Evolutionary conservation across 2,329 filamentous ascomycete species (phyloP), one percentile per base, ranked within the genome.

Genomic region (Daldinia sp.): DNA sequence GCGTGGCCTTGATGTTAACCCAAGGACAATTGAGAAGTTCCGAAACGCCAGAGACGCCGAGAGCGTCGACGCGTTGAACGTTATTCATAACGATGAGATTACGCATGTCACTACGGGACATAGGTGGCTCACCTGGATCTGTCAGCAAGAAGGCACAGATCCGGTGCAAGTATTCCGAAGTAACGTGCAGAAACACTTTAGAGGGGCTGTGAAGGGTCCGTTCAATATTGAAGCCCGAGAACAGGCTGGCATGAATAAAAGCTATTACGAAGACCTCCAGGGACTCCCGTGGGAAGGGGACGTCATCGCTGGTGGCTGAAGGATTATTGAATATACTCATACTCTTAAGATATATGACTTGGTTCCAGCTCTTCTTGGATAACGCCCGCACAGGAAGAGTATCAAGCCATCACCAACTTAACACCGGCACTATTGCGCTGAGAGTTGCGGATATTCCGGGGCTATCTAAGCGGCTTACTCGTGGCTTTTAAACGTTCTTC

Each of bases 81-180:
- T 84, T 23, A 84, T 84, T 35, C 82, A 84, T 58, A 83, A 83
- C 56, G 82, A 84, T 50, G 82, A 84, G 70, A 83, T 84, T 46
- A 84, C 82, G 0, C 82, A 84, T 68, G 82, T 84, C 20, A 84
- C 82, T 0, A 83, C 82, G 4, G 82, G 82, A 4, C 82, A 84
- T 65, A 74, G 82, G 37, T 84, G 82, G 82, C 63, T 84, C 42
- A 81, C 77, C 1, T 84, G 82, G 82, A 83, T 84, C 23, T 84
- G 82, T 56, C 75, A 79, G 33, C 79, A 83, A 51, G 82, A 84
- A 72, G 78, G 75, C 12, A 82, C 80, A 0, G 81, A 84, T 63
- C 81, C 82, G 0, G 80, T 84, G 4, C 76, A 82, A 48, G 81
- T 84, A 4, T 84, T 84, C 72, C 78, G 82, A 3, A 68, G 68